phyloP scores from a whole-genome alignment of 148 eudicot genomes.

The Agrostemma githago region DNA sequence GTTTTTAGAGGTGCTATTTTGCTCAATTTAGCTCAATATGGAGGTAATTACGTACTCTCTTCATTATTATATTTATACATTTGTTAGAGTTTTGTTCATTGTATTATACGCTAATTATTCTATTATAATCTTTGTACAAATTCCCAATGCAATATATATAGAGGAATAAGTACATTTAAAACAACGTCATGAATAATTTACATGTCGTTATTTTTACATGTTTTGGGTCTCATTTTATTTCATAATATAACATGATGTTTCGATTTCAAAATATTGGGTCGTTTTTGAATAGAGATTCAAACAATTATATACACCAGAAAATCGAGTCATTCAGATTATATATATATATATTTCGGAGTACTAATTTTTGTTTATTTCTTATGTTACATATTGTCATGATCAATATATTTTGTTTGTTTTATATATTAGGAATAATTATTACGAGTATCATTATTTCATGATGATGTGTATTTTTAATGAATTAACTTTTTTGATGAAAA shows the following conservation, averaged over 20 bases:
- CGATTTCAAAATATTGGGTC: not conserved
- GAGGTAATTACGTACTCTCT: constrained; percentile 14
- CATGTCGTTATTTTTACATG: too few relatives aligned
- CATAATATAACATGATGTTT: too few relatives aligned
- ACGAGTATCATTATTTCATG: not conserved
- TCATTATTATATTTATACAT: not conserved
- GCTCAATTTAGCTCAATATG: constrained; percentile 14
- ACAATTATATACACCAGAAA: not conserved
- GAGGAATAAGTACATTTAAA: too few relatives aligned
- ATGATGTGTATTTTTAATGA: not conserved
- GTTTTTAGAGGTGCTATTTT: not conserved
- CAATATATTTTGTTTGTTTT: not conserved
- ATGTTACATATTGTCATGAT: not conserved
- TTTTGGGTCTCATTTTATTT: not conserved
- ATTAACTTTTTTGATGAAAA: not conserved
- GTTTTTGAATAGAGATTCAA: not conserved
- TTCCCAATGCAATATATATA: too few relatives aligned
- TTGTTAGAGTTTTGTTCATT: too few relatives aligned
- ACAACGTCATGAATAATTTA: too few relatives aligned
- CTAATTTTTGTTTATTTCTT: not conserved
- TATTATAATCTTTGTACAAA: too few relatives aligned
- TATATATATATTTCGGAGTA: too few relatives aligned
- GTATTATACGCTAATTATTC: too few relatives aligned
- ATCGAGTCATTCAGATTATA: not conserved
- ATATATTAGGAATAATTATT: not conserved